Conservation (phyloP, 2,329 filamentous ascomycete genomes). For the Cordyceps tenuipes region DNA sequence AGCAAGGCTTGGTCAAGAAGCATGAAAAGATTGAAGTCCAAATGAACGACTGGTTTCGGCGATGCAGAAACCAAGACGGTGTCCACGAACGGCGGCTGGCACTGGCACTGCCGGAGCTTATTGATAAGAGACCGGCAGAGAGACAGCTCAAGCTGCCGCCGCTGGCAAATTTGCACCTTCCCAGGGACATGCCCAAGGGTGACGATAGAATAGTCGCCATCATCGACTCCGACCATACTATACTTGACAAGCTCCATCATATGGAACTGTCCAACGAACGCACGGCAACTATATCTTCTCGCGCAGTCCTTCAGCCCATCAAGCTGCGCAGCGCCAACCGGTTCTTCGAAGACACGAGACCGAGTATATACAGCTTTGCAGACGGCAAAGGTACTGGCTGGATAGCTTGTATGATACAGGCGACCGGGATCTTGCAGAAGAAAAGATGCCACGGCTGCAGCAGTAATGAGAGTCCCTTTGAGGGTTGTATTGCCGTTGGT, state of each 20-base stretch:
- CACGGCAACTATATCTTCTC: not conserved
- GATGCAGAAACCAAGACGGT: not conserved
- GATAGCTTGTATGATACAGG: slow-evolving; percentile 42
- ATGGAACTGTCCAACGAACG: not conserved
- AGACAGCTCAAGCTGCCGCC: not conserved
- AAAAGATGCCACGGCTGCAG: slow-evolving; percentile 34
- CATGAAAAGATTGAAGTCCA: not conserved
- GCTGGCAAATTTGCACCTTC: not conserved
- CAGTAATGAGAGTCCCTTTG: slow-evolving; percentile 35
- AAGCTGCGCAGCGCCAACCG: slow-evolving; percentile 34
- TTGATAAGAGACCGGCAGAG: not conserved
- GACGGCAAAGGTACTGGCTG: slow-evolving; percentile 37
- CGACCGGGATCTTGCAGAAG: slow-evolving; percentile 34
- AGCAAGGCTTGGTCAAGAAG: not conserved
- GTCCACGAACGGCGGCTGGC: not conserved
- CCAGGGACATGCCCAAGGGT: not conserved
- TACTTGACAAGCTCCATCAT: not conserved
- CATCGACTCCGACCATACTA: not conserved
- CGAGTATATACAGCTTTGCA: slow-evolving; percentile 33
- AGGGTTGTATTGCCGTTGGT: slow-evolving; percentile 36
- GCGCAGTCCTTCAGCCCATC: slow-evolving; percentile 31
- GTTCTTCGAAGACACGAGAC: slow-evolving; percentile 31
- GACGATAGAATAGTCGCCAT: slow-evolving; percentile 6
- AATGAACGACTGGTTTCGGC: not conserved
- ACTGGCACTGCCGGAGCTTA: not conserved